A percentile compares a stretch with the other conserved stretches of the same genome.
Conservation (phyloP, 1,284 basidiomycete genomes). For the Gomphus sp. region DNA sequence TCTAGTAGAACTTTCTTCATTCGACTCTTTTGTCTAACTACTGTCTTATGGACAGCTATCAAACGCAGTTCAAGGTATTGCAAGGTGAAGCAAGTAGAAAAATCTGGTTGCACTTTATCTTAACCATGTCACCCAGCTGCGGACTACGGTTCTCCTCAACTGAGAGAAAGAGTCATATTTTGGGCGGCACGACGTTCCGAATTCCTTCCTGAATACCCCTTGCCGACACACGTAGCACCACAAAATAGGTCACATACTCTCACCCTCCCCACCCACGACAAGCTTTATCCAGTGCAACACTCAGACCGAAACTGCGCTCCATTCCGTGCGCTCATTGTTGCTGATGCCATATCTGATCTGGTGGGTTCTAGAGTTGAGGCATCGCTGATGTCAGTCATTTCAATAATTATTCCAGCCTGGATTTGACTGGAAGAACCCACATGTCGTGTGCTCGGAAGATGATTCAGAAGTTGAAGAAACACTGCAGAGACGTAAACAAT, state of each 20-base stretch:
- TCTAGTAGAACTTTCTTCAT: neutral
- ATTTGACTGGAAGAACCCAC: conserved; percentile 47
- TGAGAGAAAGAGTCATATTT: conserved; percentile 57
- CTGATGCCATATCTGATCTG: conserved; percentile 58
- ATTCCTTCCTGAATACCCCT: conserved; percentile 49
- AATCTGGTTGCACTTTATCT: neutral
- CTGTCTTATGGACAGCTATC: conserved; percentile 38
- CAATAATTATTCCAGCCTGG: conserved; percentile 29
- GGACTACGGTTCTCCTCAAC: conserved; percentile 62
- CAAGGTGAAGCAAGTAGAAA: conserved; percentile 23
- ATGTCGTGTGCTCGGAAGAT: conserved; percentile 17
- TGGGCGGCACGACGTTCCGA: conserved; percentile 49
- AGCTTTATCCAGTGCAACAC: conserved; percentile 31
- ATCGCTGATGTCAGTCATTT: neutral
- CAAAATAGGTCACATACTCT: conserved; percentile 17
- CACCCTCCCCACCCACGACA: conserved; percentile 28
- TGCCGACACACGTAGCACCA: conserved; percentile 44
- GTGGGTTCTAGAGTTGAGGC: conserved; percentile 28
- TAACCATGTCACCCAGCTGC: conserved; percentile 27
- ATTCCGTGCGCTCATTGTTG: conserved; percentile 41
- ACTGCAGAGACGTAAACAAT: neutral
- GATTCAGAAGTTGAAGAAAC: conserved; percentile 18
- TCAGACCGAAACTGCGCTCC: conserved; percentile 40
- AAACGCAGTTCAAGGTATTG: conserved; percentile 51
- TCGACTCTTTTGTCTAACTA: neutral